Evolutionary conservation across 2,329 filamentous ascomycete genomes (phyloP), one percentile per base, ranked within the genome.

Genomic region (Neodidymelliopsis sp.): DNA sequence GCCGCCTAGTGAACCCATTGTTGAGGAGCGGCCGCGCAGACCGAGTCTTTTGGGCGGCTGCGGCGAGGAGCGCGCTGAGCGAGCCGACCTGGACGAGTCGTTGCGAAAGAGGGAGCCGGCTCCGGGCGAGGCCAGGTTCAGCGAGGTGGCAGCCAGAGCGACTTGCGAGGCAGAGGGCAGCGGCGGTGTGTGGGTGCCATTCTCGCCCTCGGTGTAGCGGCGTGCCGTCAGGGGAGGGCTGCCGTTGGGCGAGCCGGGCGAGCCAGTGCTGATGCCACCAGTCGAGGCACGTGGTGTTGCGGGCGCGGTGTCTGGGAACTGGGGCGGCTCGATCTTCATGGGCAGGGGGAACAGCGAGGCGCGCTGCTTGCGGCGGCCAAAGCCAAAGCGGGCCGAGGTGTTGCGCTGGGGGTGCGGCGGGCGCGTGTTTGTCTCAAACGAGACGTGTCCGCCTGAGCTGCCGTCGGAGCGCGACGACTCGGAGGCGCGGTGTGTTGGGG

Each of bases 381-480:
- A 79, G 49, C 86, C 86, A 70, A 97, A 96, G 10, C 68, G 63
- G 10, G 50, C 54, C 68, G 96, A 90, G 19, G 87, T 87, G 23
- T 55, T 16, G 82, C 88, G 25, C 83, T 86, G 63, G 57, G 63
- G 92, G 87, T 59, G 65, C 46, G 47, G 67, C 57, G 69, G 74
- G 15, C 61, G 66, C 18, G 69, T 58, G 20, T 57, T 65, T 38
- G 65, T 35, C 22, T 71, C 70, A 34, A 73, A 72, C 19, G 67
- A 69, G 57, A 72, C 57, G 45, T 74, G 70, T 22, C 67, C 70
- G 30, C 81, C 84, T 12, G 87, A 89, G 74, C 90, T 96, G 33
- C 84, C 89, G 71, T 97, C 92, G 20, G 93, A 97, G 59, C 89
- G 84, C 2, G 91, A 96, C 2, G 93, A 97, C 65, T 97, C 93